Conservation (phyloP, 139 green algal genomes). For the Haematococcus sp. region DNA sequence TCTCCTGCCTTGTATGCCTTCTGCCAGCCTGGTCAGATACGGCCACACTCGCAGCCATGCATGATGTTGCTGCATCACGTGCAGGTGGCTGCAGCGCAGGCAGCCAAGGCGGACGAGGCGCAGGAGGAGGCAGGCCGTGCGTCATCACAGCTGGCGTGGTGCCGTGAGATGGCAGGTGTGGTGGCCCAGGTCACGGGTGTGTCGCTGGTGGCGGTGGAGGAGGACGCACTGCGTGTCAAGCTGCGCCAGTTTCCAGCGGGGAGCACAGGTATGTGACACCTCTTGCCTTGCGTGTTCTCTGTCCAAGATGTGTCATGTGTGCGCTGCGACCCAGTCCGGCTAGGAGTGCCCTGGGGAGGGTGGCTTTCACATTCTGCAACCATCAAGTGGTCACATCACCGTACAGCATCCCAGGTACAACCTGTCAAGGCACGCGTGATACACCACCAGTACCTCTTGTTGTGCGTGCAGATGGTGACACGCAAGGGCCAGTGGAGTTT, state of each 20-base stretch:
- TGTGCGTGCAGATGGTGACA: neutral
- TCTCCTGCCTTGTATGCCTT: too few species aligned
- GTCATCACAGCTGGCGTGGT: neutral
- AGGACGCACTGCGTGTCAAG: neutral
- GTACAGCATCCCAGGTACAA: too few species aligned
- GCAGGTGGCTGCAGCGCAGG: slow-evolving; percentile 3
- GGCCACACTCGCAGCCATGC: too few species aligned
- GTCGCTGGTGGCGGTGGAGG: neutral
- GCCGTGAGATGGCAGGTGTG: slow-evolving; percentile 1
- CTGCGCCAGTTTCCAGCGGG: neutral
- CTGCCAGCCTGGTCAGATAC: too few species aligned
- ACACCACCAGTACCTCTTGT: too few species aligned
- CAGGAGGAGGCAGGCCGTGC: neutral
- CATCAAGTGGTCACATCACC: too few species aligned
- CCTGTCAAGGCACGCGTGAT: too few species aligned
- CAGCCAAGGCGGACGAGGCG: neutral
- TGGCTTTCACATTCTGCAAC: too few species aligned
- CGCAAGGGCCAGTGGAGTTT: neutral
- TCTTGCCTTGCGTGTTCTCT: too few species aligned
- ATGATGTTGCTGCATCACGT: too few species aligned
- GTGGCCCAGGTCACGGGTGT: neutral
- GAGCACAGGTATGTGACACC: neutral
- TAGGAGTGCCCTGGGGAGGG: too few species aligned
- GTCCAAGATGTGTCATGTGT: too few species aligned
- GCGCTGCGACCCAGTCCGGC: neutral